Conservation (phyloP, 1,139 yeast genomes). For the Suhomyces yuchorum region DNA sequence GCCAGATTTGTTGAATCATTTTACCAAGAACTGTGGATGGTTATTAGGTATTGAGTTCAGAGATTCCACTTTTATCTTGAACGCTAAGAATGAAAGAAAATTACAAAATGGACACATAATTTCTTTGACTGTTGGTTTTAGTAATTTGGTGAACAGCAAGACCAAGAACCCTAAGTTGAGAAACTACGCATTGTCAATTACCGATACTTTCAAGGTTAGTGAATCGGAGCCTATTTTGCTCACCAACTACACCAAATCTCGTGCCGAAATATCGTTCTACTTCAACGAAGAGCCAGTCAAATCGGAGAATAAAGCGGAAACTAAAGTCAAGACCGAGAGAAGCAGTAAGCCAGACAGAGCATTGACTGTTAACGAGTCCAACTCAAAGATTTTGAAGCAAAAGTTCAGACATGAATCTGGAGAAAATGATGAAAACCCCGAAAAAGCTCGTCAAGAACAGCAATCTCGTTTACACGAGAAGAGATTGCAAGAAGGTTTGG, state of each 20-base stretch:
- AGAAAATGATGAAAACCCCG: conserved; percentile 69
- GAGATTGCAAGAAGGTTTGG: conserved; percentile 81
- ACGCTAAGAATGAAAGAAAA: conserved; percentile 69
- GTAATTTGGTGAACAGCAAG: conserved; percentile 51
- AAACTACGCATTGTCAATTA: conserved; percentile 67
- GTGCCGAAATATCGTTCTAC: conserved; percentile 79
- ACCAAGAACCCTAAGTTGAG: conserved; percentile 51
- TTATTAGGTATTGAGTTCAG: conserved; percentile 89
- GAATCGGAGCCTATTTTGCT: conserved; percentile 63
- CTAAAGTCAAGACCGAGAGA: conserved; percentile 36
- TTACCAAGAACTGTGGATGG: conserved; percentile 87
- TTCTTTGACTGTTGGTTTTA: conserved; percentile 77
- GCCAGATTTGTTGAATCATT: conserved; percentile 65
- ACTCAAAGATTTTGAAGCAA: conserved; percentile 69
- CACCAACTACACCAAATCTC: conserved; percentile 72
- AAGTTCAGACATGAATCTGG: conserved; percentile 80
- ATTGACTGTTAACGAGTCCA: conserved; percentile 34
- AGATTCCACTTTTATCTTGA: conserved; percentile 74
- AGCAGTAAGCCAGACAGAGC: conserved; percentile 37
- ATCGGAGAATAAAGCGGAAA: conserved; percentile 22
- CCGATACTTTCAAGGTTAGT: conserved; percentile 81
- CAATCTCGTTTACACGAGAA: conserved; percentile 83
- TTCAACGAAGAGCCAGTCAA: conserved; percentile 68
- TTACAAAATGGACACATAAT: conserved; percentile 75
- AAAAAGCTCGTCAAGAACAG: conserved; percentile 77